phyloP scores from a whole-genome alignment of 148 eudicot genomes.

The Oxyria digyna region DNA sequence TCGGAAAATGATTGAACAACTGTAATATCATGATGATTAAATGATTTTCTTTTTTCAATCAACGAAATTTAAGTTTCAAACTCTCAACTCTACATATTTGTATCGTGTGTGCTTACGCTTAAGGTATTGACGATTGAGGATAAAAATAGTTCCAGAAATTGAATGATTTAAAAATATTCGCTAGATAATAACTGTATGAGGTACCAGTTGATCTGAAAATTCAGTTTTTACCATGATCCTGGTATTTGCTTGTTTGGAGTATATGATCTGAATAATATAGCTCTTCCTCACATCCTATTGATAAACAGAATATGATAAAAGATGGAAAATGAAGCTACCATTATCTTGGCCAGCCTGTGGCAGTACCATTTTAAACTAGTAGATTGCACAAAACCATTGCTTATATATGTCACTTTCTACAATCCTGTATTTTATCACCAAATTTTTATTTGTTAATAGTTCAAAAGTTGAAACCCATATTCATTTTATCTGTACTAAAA shows the following conservation, averaged over 20 bases:
- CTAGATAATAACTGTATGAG: background rate
- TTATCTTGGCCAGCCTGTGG: background rate
- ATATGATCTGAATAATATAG: background rate
- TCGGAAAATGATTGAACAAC: background rate
- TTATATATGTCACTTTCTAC: background rate
- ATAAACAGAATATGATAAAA: background rate
- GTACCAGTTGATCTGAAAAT: background rate
- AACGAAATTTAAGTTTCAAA: background rate
- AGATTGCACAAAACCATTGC: background rate
- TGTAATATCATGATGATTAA: background rate
- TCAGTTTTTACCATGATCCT: background rate
- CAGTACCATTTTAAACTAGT: background rate
- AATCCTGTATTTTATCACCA: background rate
- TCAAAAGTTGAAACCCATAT: no score
- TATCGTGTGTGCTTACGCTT: background rate
- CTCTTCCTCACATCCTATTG: background rate
- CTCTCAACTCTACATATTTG: background rate
- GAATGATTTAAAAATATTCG: background rate
- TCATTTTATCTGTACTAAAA: no score
- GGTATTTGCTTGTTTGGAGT: background rate
- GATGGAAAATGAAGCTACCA: background rate
- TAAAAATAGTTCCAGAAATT: background rate
- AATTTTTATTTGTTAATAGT: no score
- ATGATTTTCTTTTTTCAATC: background rate
- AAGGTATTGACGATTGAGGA: background rate